Conservation (phyloP, 2,329 filamentous ascomycete species). For the Geosmithia putterillii region DNA sequence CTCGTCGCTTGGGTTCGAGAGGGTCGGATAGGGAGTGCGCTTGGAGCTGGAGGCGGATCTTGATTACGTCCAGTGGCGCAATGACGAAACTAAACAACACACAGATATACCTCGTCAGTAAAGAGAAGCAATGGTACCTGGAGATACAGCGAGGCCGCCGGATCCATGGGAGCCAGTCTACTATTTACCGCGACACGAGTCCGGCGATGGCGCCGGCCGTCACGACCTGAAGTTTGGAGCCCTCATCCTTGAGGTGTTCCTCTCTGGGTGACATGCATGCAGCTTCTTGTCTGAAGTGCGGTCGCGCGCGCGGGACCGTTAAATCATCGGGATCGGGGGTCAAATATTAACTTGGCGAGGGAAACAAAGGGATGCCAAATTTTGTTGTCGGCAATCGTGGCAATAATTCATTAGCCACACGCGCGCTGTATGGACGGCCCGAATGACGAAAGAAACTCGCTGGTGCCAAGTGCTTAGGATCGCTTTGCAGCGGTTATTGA, state of each 20-base stretch:
- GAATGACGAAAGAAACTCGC: not conserved
- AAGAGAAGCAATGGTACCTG: not conserved
- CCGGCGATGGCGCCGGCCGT: slow-evolving; percentile 55
- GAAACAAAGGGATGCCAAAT: not conserved
- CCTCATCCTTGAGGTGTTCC: slow-evolving; percentile 47
- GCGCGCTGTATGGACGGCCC: too few species aligned
- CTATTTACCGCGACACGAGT: slow-evolving; percentile 63
- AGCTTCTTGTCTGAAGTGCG: not conserved
- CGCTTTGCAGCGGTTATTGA: not conserved
- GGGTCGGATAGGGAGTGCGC: slow-evolving; percentile 73
- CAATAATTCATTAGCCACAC: not conserved
- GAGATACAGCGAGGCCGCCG: not conserved
- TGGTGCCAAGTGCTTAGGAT: not conserved
- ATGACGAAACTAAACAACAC: slow-evolving; percentile 74
- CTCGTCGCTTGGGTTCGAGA: slow-evolving; percentile 39
- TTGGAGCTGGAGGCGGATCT: slow-evolving; percentile 94
- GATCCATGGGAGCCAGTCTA: slow-evolving; percentile 9
- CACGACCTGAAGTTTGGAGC: slow-evolving; percentile 43
- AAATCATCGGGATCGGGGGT: not conserved
- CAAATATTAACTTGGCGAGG: not conserved
- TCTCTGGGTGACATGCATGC: slow-evolving; percentile 21
- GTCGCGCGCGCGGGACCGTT: not conserved
- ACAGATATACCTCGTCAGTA: not conserved
- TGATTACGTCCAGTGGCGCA: slow-evolving; percentile 91
- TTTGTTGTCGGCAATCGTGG: not conserved